Conservation (phyloP, 768 basidiomycete species). For the Harrya chromipes region DNA sequence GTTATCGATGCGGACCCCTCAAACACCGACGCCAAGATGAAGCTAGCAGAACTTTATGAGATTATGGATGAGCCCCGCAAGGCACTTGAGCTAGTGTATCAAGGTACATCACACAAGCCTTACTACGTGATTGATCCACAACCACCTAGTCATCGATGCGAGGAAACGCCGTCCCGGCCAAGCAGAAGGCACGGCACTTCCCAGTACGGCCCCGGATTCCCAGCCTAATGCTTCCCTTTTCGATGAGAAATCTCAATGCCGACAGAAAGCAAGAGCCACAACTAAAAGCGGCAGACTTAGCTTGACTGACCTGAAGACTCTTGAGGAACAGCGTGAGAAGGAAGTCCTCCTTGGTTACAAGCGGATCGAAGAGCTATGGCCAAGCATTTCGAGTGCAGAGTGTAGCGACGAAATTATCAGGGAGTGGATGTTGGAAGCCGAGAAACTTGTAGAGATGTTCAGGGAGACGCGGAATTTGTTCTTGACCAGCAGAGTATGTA, state of each 20-base stretch:
- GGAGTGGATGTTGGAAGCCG: slow-evolving; percentile 82
- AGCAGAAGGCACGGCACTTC: slow-evolving; percentile 14
- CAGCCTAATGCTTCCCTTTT: slow-evolving; percentile 54
- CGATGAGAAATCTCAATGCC: slow-evolving; percentile 47
- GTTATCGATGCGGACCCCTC: slow-evolving; percentile 73
- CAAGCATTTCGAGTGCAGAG: slow-evolving; percentile 40
- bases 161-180: slow-evolving; percentile 47
- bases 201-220: slow-evolving; percentile 13
- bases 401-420: slow-evolving; percentile 52
- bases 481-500: slow-evolving; percentile 64
- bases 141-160: slow-evolving; percentile 52
- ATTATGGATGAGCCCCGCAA: slow-evolving; percentile 79
- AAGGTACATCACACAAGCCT: slow-evolving; percentile 50
- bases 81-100: slow-evolving; percentile 72
- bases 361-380: slow-evolving; percentile 62
- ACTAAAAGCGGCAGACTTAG: slow-evolving; percentile 45
- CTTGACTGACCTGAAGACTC: slow-evolving; percentile 54
- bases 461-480: slow-evolving; percentile 83
- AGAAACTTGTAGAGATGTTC: slow-evolving; percentile 83
- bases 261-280: slow-evolving; percentile 32
- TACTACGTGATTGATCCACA: slow-evolving; percentile 58
- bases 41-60: slow-evolving; percentile 88
- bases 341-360: slow-evolving; percentile 59
- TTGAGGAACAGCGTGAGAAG: slow-evolving; percentile 65
- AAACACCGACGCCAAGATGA: slow-evolving; percentile 84